Evolutionary conservation across 106 monocot genomes (phyloP), one percentile per base, ranked within the genome.

Genomic region (Vanilla planifolia): DNA sequence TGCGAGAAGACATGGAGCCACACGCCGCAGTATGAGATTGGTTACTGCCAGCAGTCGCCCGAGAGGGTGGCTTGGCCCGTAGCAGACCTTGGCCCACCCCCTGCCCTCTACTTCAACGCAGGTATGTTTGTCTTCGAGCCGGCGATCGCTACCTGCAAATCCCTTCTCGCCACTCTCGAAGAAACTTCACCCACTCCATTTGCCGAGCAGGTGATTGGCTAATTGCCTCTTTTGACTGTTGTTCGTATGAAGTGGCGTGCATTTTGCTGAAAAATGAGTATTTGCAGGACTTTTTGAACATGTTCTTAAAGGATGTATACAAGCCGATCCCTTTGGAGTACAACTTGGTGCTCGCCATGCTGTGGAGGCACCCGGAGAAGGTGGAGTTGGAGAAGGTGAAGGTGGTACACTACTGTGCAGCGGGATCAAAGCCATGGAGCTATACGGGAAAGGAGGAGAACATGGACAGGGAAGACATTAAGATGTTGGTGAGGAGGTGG

Each of bases 401-500:
- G 60, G 89, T 89, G 14, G 85, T 89, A 23, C 89, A 89, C 67
- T 89, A 89, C 55, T 89, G 85, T 51, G 85, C 89, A 16, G 80
- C 73, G 80, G 90, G 90, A 6, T 91, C 90, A 2, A 91, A 91
- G 68, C 90, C 89, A 11, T 90, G 89, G 89, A 85, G 78, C 66
- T 88, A 73, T 60, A 88, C 82, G 5, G 87, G 82, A 3, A 47
- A 79, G 23, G 87, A 83, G 22, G 62, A 15, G 10, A 82, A 83
- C 71, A 88, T 88, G 87, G 73, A 88, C 5, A 79, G 87, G 39
- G 82, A 82, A 1, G 87, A 88, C 40, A 73, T 83, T 20, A 88
- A 82, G 69, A 76, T 79, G 69, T 70, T 88, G 19, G 87, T 88
- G 33, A 61, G 36, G n/a, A 88, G 73, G 60, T 88, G 87, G 87